Base-by-base conservation (phyloP, 2,329 filamentous ascomycete genomes). In the Hypomyces rosellus region DNA sequence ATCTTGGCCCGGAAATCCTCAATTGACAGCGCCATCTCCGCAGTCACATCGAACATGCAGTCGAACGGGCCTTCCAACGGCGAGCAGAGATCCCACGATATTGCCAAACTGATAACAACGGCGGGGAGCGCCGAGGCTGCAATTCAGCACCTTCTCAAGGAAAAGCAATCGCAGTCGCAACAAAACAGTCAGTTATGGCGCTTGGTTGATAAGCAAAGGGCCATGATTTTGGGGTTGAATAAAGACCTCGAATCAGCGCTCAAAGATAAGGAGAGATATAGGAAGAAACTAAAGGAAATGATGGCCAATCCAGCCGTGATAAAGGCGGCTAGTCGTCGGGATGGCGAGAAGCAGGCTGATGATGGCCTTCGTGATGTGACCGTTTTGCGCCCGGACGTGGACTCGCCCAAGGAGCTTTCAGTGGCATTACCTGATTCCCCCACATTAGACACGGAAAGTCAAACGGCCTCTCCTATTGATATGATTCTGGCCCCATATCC, bases 171-270 rank as follows among this genome's bases (percentile, higher is more conserved):
- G 45, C 87, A 90, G 49, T 82, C 88, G 5, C 86, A 89, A 58
- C 93, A 97, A 64, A 97, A 97, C 65, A 77, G 85, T 15, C 92
- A 99, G 66, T 72, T 99, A 61, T 99, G 93, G 93, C 85, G 90
- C 46, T 73, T 99, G 43, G 90, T 99, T 45, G 92, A 97, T 67
- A 97, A 99, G 72, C 93, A 99, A 68, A 80, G 92, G 55, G 84
- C 89, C 14, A 91, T 99, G 84, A 90, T 99, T 49, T 70, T 96
- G 16, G 92, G 91, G 7, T 76, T 99, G 55, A 96, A 97, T 64
- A 95, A 93, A 67, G 93, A 99, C 65, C 74, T 99, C 12, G 92
- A 97, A 68, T 82, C 88, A 47, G 84, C 91, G 1, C 69, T 96
- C 56, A 95, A 95, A 65, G 93, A 97, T 59, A 96, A 96, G 69